Evolutionary conservation across 1,284 basidiomycete genomes (phyloP), one percentile per base, ranked within the genome.

Genomic region (Rhodotorula sp.): DNA sequence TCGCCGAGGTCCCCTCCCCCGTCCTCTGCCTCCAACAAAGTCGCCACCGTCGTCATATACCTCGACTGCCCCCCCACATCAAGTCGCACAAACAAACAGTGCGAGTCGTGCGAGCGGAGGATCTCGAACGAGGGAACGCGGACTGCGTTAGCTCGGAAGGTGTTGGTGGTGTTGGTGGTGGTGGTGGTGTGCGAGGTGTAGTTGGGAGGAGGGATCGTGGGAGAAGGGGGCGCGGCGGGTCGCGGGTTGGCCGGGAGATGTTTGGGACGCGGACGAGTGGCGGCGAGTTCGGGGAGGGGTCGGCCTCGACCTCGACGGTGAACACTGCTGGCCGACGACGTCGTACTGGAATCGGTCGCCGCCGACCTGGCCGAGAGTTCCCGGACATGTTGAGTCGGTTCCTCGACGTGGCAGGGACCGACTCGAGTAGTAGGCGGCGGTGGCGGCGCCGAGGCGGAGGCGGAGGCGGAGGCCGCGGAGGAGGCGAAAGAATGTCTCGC

Each of bases 31-130:
- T 34, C 14, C 5, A 56, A 10, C n/a, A 71, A 31, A 1, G 62
- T 71, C n/a, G 45, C 63, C 18, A 61, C 59, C 18, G 45, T 68
- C 21, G 70, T 71, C 23, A 60, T 66, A 50, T 63, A 67, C 2
- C 34, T 55, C 18, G 66, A 58, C 34, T 50, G 23, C 16, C 66
- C 70, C 5, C 70, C 70, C 34, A 68, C 56, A 52, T 66, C 60
- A 52, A 71, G 50, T 15, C 61, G 31, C 14, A 71, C 60, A 48
- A 71, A 28, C 8, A 68, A 28, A 60, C 68, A 66, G 45, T 54
- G 6, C 7, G 18, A 21, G 15, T 45, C 2, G 14, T 21, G 10
- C 2, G 31, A 1, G 4, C 2, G 28, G 3, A 68, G 16, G 3
- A 64, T 60, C 2, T 16, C 49, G 26, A 15, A 5, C 0, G 57